Base-by-base conservation (phyloP, 495 filamentous ascomycete genomes). In the Penicillium taxi region DNA sequence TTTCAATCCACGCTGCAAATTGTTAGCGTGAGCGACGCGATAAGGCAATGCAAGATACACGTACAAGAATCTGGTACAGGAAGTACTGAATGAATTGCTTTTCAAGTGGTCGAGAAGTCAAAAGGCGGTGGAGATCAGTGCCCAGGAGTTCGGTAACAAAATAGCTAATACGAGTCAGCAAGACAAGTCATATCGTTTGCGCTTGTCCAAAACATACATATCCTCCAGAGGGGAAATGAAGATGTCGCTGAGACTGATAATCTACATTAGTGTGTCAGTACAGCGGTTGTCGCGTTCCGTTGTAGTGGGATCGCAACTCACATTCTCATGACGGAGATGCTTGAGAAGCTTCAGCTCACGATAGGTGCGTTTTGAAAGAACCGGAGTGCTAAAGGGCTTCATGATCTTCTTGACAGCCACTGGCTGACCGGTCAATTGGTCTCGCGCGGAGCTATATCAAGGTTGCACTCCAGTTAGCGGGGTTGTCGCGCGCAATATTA, bases 11-110 rank as follows among this genome's bases (percentile, higher is more conserved):
- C 91, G 87, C 89, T 96, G 46, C 13, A 33, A 36, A 45, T 14
- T 17, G 54, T 75, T 44, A 72, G 56, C 50, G 32, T 30, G 12
- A 20, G 6, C 60, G 90, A 86, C 67, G 93, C 75, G 47, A 94
- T 94, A 61, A 93, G 87, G 61, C 93, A 91, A 27, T 91, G 70
- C 57, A 93, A 25, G 9, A 11, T 15, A 24, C 7, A 41, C 53
- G 45, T 63, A 94, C 90, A 67, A 96, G 75, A 52, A 98, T 96
- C 64, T 98, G 91, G 64, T 98, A 98, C 33, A 98, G 74, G 61
- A 98, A 98, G 67, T 96, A 98, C 70, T 98, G 91, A 46, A 96
- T 96, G 67, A 96, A 98, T 58, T 98, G 93, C 64, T 94, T 96
- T 69, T 98, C 91, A 26, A 98, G 77, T 1, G 91, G 91, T 58